Evolutionary conservation across 495 filamentous ascomycete genomes (phyloP).

Genomic region (Penicillium antarcticum): DNA sequence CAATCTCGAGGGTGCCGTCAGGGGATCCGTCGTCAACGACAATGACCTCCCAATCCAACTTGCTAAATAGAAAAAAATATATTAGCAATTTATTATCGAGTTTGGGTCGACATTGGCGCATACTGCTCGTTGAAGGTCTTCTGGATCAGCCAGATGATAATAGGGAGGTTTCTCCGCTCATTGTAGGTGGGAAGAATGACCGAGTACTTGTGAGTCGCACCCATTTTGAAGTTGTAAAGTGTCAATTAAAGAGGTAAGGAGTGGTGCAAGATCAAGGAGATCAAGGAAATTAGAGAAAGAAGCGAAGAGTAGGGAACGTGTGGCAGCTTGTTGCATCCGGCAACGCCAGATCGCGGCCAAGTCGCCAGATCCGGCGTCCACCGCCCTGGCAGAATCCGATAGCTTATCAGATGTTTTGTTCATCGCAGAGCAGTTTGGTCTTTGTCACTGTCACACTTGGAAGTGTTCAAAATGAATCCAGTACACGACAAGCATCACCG

Average conservation of each 20-base stretch:
- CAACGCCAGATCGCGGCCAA: constrained; percentile 22
- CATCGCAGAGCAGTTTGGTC: neutral
- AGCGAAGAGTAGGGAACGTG: constrained; percentile 27
- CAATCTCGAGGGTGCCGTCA: constrained; percentile 88
- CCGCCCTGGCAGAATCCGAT: constrained; percentile 29
- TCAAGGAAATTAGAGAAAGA: constrained; percentile 3
- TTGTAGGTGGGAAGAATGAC: constrained; percentile 98
- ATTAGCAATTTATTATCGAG: neutral
- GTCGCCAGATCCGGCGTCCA: constrained; percentile 26
- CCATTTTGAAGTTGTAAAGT: constrained; percentile 28
- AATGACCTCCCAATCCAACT: constrained; percentile 95
- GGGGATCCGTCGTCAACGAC: constrained; percentile 98
- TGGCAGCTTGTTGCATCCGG: constrained; percentile 25
- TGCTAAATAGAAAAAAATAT: constrained; percentile 43
- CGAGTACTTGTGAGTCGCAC: constrained; percentile 74
- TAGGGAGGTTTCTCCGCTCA: constrained; percentile 93
- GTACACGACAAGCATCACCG: constrained; percentile 25
- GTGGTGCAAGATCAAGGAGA: constrained; percentile 4
- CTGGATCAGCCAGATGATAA: constrained; percentile 90
- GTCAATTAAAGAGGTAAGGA: constrained; percentile 6
- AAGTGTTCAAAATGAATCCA: constrained; percentile 24
- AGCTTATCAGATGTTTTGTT: constrained; percentile 20
- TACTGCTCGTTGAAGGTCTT: constrained; percentile 79
- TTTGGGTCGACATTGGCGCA: neutral
- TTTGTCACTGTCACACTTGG: neutral